phyloP scores from a whole-genome alignment of 441 rosid genomes.

The Corymbia citriodora region DNA sequence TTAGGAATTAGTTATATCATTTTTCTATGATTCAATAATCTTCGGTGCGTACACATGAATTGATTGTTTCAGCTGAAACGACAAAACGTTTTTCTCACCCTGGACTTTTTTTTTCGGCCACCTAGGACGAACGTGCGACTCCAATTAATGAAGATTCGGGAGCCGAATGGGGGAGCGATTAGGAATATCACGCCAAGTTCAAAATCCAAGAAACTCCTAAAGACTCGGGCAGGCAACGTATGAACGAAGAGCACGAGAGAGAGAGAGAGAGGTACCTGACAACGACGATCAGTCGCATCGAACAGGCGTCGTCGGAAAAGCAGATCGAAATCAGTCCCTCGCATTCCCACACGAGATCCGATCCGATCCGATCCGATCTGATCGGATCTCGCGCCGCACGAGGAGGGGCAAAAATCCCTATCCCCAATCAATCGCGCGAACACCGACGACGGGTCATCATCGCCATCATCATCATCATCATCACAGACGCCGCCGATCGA shows the following conservation, averaged over 20 bases:
- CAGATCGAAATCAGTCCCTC: not conserved
- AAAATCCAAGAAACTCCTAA: not conserved
- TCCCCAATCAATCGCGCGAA: not conserved
- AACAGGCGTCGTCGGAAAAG: too few species aligned
- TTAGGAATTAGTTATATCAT: fast-evolving
- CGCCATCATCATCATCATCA: not conserved
- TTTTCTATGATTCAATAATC: not conserved
- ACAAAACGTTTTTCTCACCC: not conserved
- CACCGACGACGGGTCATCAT: not conserved
- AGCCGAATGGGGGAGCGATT: too few species aligned
- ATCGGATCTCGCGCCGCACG: not conserved
- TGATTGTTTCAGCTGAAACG: not conserved
- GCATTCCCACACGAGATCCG: not conserved
- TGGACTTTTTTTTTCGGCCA: fast-evolving
- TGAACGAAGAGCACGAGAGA: not conserved
- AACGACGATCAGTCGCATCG: not conserved
- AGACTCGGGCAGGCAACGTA: not conserved
- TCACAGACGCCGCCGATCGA: not conserved
- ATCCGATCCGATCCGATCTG: not conserved
- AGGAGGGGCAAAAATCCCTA: not conserved
- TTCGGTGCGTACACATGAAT: too few species aligned
- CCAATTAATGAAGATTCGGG: not conserved
- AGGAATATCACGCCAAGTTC: too few species aligned
- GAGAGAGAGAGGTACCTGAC: not conserved
- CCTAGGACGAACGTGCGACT: not conserved